phyloP scores from a whole-genome alignment of 139 green algal genomes.

The Chlorella sorokiniana region DNA sequence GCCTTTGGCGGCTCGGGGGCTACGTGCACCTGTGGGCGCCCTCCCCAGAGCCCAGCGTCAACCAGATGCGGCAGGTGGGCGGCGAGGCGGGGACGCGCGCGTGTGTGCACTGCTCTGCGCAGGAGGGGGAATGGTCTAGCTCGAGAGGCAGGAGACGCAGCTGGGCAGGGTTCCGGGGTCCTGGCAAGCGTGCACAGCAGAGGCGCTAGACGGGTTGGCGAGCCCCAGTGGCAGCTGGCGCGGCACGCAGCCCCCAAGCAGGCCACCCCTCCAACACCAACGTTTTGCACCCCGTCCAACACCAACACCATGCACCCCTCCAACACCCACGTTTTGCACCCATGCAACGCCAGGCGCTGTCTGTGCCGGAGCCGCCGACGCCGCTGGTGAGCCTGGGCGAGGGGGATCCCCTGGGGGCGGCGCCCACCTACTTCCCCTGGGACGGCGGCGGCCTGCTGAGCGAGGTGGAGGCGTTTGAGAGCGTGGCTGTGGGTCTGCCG shows the following conservation, averaged over 20 bases:
- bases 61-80: slow-evolving; percentile 12
- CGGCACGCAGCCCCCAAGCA: no score
- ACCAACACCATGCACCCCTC: no score
- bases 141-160: no score
- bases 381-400: slow-evolving; percentile 22
- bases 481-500: slow-evolving; percentile 57
- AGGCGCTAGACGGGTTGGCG: no score
- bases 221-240: no score
- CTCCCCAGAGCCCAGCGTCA: slow-evolving; percentile 4
- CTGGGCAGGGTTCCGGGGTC: no score
- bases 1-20: slow-evolving; percentile 77
- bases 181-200: no score
- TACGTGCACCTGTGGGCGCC: slow-evolving; percentile 84
- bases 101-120: no score
- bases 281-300: no score
- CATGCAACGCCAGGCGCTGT: slow-evolving; percentile 1
- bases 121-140: no score
- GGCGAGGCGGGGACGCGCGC: not conserved
- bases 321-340: not conserved
- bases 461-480: slow-evolving; percentile 47
- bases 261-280: no score
- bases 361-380: slow-evolving; percentile 12
- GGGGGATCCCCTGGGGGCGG: slow-evolving; percentile 27
- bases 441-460: slow-evolving; percentile 54
- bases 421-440: slow-evolving; percentile 31